These are phyloP conservation scores for Suhomyces chickasaworum DNA, from an alignment of 1,139 yeast genomes.

Conservation along the genomic window DNA sequence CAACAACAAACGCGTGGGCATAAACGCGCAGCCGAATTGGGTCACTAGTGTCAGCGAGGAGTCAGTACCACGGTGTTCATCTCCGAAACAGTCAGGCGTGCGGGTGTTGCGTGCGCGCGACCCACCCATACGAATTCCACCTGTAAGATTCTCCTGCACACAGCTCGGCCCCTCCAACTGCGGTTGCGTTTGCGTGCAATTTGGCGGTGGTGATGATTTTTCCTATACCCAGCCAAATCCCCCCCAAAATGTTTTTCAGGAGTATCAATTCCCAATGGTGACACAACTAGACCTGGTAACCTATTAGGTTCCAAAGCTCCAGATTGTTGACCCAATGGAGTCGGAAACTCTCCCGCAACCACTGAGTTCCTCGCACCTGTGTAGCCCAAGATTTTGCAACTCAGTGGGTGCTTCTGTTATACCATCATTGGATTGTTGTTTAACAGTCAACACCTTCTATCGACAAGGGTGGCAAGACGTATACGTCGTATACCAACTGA, in stretches of 20 bases:
- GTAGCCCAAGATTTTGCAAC: constrained; percentile 2
- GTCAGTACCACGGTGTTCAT: background rate
- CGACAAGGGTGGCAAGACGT: background rate
- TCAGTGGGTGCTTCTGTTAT: background rate
- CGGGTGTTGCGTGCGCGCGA: constrained; percentile 2
- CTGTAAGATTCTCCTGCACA: constrained; percentile 9
- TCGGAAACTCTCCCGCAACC: background rate
- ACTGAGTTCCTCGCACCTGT: background rate
- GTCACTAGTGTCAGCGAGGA: background rate
- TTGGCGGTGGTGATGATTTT: constrained; percentile 14
- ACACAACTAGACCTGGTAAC: background rate
- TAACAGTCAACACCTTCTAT: background rate
- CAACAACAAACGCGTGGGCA: constrained; percentile 13
- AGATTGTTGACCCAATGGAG: background rate
- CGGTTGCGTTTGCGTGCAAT: constrained; percentile 9
- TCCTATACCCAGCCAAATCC: constrained; percentile 21
- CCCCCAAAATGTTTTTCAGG: constrained; percentile 12
- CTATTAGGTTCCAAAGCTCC: background rate
- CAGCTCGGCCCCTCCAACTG: constrained; percentile 5
- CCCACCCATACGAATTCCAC: constrained; percentile 7
- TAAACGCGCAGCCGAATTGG: background rate
- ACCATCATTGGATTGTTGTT: background rate
- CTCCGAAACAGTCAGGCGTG: background rate
- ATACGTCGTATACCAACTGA: background rate
- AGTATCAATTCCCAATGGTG: background rate